A percentile compares a stretch with the other conserved stretches of the same genome.
Evolutionary conservation across 768 basidiomycete species (phyloP).

Genomic region (Mycena rosella): DNA sequence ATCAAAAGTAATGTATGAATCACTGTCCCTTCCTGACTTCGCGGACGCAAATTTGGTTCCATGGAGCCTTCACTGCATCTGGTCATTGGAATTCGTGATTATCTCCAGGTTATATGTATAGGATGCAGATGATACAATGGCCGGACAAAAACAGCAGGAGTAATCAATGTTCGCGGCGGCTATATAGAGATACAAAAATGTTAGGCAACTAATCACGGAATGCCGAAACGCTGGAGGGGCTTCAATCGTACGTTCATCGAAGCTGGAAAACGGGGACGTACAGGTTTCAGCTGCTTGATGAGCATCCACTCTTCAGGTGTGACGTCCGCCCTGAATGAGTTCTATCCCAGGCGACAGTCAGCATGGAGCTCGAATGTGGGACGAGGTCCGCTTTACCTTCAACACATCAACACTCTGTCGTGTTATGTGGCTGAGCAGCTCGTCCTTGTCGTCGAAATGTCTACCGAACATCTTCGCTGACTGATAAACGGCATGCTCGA

Average conservation of each 20-base stretch:
- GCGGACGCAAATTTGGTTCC: neutral
- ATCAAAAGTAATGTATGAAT: neutral
- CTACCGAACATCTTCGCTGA: slow-evolving; percentile 95
- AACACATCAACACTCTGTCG: slow-evolving; percentile 95
- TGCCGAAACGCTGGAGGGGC: slow-evolving; percentile 31
- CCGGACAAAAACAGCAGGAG: neutral
- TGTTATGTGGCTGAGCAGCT: slow-evolving; percentile 90
- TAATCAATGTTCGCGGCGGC: neutral
- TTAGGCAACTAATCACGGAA: slow-evolving; percentile 21
- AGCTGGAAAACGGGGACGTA: slow-evolving; percentile 51
- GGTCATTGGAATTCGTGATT: neutral
- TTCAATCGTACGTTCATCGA: neutral
- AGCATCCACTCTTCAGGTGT: slow-evolving; percentile 93
- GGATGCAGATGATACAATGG: neutral
- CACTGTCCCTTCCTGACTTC: neutral
- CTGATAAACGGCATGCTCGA: slow-evolving; percentile 97
- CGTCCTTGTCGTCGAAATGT: slow-evolving; percentile 97
- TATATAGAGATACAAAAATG: neutral
- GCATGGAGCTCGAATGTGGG: slow-evolving; percentile 10
- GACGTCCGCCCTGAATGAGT: slow-evolving; percentile 90
- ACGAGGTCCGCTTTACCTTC: slow-evolving; percentile 66
- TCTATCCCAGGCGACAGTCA: slow-evolving; percentile 54
- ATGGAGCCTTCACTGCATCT: neutral
- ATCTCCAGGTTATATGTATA: slow-evolving; percentile 1
- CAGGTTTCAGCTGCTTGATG: slow-evolving; percentile 88